These are phyloP conservation scores for Carpinus viminea DNA, from an alignment of 306 rosid genomes.

Conservation along the genomic window DNA sequence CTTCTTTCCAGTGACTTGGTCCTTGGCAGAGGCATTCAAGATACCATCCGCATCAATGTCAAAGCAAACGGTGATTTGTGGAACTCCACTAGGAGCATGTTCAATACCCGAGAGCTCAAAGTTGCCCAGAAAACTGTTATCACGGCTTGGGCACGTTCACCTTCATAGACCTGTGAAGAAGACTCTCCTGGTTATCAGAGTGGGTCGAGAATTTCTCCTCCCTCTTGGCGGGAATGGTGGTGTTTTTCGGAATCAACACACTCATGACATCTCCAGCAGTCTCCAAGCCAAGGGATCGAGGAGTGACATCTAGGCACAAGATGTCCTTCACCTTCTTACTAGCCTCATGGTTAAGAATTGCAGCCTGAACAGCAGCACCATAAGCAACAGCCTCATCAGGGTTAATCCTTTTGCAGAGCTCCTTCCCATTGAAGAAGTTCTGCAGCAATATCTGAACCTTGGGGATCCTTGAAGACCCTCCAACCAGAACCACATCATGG, in stretches of 20 bases:
- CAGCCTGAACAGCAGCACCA: slow-evolving; percentile 61
- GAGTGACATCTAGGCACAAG: slow-evolving; percentile 46
- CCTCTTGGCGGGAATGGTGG: slow-evolving; percentile 50
- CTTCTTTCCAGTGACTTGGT: slow-evolving; percentile 47
- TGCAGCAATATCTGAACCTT: slow-evolving; percentile 52
- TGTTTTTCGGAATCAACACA: slow-evolving; percentile 51
- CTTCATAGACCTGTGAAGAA: slow-evolving; percentile 22
- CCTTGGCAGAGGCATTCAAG: slow-evolving; percentile 51
- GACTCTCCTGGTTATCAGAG: slow-evolving; percentile 43
- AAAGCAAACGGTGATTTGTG: slow-evolving; percentile 42
- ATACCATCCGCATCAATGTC: slow-evolving; percentile 47
- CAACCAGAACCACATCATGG: slow-evolving; percentile 60
- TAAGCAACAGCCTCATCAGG: slow-evolving; percentile 57
- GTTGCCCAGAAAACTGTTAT: neutral
- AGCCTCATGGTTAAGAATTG: slow-evolving; percentile 49
- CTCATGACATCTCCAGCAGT: slow-evolving; percentile 48
- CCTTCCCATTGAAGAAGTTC: slow-evolving; percentile 50
- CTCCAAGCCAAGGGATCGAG: slow-evolving; percentile 49
- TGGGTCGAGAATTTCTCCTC: slow-evolving; percentile 49
- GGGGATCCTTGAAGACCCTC: slow-evolving; percentile 54
- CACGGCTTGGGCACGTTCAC: no score
- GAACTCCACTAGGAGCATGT: slow-evolving; percentile 48
- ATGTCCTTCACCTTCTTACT: slow-evolving; percentile 44
- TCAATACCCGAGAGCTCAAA: slow-evolving; percentile 47
- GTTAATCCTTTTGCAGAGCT: slow-evolving; percentile 52